phyloP scores from a whole-genome alignment of 2,329 filamentous ascomycete genomes.

The Teratosphaeria epicoccoides region DNA sequence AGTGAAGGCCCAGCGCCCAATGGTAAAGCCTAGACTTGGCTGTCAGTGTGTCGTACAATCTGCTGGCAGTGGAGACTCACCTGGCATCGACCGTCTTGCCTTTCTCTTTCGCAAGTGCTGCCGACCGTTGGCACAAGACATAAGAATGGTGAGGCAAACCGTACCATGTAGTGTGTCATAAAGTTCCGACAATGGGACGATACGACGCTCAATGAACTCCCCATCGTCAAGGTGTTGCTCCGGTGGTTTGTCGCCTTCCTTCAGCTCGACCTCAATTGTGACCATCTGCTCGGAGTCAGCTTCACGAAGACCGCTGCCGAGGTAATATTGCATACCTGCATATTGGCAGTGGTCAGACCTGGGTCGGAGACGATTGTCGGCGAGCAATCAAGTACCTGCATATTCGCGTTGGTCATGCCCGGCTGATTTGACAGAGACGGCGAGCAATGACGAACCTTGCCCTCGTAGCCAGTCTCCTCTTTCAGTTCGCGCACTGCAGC shows the following conservation, averaged over 20 bases:
- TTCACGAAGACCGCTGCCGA: background rate
- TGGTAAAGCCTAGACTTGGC: conserved; percentile 42
- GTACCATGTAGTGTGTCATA: conserved; percentile 43
- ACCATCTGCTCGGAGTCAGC: conserved; percentile 31
- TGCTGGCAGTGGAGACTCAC: conserved; percentile 12
- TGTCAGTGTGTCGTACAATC: conserved; percentile 4
- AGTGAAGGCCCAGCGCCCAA: conserved; percentile 49
- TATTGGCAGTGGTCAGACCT: conserved; percentile 50
- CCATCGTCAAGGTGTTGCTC: conserved; percentile 51
- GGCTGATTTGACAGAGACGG: conserved; percentile 53
- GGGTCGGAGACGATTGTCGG: conserved; percentile 59
- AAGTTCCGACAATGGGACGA: conserved; percentile 47
- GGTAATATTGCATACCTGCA: conserved; percentile 36
- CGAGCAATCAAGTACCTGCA: conserved; percentile 38
- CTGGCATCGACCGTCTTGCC: conserved; percentile 44
- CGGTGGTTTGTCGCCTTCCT: conserved; percentile 41
- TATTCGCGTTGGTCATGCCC: conserved; percentile 30
- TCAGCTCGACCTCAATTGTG: conserved; percentile 47
- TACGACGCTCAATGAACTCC: conserved; percentile 50
- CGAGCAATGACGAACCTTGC: conserved; percentile 36
- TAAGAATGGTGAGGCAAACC: background rate
- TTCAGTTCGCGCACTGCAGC: conserved; percentile 49
- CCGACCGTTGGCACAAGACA: background rate
- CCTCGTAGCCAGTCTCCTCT: conserved; percentile 55
- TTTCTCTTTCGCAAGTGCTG: conserved; percentile 32